Percentiles rank a stretch among this genome's conserved stretches.
Conservation (phyloP, 139 green algal species). For the Chlorella vulgaris region DNA sequence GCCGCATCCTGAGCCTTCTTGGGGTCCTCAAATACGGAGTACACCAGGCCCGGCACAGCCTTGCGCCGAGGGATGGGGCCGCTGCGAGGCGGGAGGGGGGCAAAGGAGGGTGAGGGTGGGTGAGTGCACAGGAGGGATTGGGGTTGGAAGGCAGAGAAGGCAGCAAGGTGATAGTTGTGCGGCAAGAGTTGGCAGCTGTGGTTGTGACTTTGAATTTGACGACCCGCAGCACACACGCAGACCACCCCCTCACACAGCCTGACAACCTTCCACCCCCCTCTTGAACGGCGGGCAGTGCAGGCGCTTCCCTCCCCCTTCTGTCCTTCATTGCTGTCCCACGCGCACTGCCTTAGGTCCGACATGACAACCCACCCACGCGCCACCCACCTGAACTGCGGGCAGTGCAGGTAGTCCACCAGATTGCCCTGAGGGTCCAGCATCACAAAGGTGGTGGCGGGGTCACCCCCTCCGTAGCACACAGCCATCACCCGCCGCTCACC, state of each 20-base stretch:
- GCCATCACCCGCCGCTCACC: constrained; percentile 69
- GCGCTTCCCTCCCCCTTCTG: too few species aligned
- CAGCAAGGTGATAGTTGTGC: too few species aligned
- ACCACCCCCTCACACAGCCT: too few species aligned
- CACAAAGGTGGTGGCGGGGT: constrained; percentile 72
- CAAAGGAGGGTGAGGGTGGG: neutral
- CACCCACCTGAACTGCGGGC: constrained; percentile 38
- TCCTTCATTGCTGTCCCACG: too few species aligned
- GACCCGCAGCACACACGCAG: too few species aligned
- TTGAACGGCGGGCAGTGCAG: too few species aligned
- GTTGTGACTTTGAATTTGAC: too few species aligned
- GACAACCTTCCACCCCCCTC: too few species aligned
- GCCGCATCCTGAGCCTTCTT: constrained; percentile 52
- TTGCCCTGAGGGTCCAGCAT: constrained; percentile 62
- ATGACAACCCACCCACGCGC: too few species aligned
- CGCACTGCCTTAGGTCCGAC: too few species aligned
- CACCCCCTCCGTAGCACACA: constrained; percentile 68
- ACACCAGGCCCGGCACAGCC: constrained; percentile 25
- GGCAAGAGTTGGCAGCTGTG: too few species aligned
- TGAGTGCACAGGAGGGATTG: neutral
- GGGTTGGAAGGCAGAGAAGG: too few species aligned
- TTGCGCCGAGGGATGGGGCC: constrained; percentile 51
- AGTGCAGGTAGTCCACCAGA: constrained; percentile 50
- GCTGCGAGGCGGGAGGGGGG: neutral
- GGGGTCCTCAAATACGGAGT: constrained; percentile 55